Base-by-base conservation (phyloP, 306 rosid species). In the Prosopis cineraria region DNA sequence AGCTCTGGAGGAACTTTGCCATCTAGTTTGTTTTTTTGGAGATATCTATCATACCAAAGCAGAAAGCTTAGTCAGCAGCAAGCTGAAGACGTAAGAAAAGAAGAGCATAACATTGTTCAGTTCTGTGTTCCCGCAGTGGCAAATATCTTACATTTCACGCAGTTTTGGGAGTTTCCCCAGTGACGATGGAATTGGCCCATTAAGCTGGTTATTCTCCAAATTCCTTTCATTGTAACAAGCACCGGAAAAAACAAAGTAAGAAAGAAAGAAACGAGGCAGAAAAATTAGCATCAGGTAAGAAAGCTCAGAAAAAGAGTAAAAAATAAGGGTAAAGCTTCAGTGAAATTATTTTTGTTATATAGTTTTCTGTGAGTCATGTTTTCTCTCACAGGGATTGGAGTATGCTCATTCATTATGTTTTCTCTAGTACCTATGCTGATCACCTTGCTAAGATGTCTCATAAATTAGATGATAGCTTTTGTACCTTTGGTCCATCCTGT, bases 131-230 rank as follows among this genome's bases (percentile, higher is more conserved):
- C 12, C 16, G 48, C 37, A 62, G 79, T 45, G 33, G 33, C 52
- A 67, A 39, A 53, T 77, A 80, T 70, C 98, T 92, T 78, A 94
- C 98, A 90, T 36, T 71, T 92, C 95, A 19, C 44, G 82, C 7
- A 92, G 85, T 43, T 79, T 84, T 7, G 90, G 85, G 62, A 92
- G 94, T 72, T 68, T 33, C 52, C 76, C 45, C 50, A 78, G 67
- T 30, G 97, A 88, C 34, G 79, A 43, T 72, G 95, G 93, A 82
- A 90, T 64, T 73, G 83, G 1, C 65, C 97, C 98, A 80, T 88
- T 89, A 44, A 94, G 79, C 59, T 87, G 85, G 85, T 94, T 94
- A 33, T 82, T 79, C 80, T 94, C 95, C 90, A 94, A 89, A 89
- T 90, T 93, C 88, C 98, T 94, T 81, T 0, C 37, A 39, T 83